These are phyloP conservation scores for Colletotrichum eremochloae DNA, from an alignment of 2,329 filamentous ascomycete species.

Conservation along the genomic window DNA sequence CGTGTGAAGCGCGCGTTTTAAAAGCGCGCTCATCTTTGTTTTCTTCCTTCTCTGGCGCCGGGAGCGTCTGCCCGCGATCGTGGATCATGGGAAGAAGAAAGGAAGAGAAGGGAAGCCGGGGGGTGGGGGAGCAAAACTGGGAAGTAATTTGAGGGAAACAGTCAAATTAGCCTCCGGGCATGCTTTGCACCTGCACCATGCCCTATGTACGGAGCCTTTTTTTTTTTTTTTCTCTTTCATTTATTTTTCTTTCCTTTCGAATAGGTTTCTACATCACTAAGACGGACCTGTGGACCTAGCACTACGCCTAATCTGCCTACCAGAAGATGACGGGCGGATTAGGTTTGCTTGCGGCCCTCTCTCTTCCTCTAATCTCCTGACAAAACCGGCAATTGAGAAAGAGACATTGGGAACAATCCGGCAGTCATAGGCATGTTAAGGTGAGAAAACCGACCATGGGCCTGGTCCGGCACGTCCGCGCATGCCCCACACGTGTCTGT, in stretches of 20 bases:
- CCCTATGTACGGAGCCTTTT: neutral
- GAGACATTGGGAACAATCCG: neutral
- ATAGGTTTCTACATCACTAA: neutral
- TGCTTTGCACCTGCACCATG: neutral
- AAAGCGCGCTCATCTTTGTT: neutral
- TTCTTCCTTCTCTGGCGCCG: neutral
- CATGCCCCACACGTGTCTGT: constrained; percentile 24
- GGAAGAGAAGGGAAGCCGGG: neutral
- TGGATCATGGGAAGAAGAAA: constrained; percentile 4
- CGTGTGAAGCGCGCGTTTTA: neutral
- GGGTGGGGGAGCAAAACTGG: neutral
- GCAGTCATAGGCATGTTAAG: neutral
- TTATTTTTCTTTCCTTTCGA: too few relatives aligned
- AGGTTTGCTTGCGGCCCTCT: neutral
- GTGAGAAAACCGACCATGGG: constrained; percentile 23
- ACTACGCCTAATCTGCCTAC: neutral
- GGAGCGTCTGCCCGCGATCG: constrained; percentile 19
- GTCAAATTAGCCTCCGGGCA: constrained; percentile 22
- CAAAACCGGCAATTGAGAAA: constrained; percentile 30
- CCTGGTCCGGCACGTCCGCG: constrained; percentile 33
- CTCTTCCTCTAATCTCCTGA: constrained; percentile 2
- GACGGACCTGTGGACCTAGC: neutral
- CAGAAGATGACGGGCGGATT: neutral
- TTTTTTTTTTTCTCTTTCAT: neutral
- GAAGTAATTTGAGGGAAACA: neutral